Evolutionary conservation across 768 basidiomycete genomes (phyloP), one percentile per base, ranked within the genome.

Genomic region (Xerocomellus amylosporus): DNA sequence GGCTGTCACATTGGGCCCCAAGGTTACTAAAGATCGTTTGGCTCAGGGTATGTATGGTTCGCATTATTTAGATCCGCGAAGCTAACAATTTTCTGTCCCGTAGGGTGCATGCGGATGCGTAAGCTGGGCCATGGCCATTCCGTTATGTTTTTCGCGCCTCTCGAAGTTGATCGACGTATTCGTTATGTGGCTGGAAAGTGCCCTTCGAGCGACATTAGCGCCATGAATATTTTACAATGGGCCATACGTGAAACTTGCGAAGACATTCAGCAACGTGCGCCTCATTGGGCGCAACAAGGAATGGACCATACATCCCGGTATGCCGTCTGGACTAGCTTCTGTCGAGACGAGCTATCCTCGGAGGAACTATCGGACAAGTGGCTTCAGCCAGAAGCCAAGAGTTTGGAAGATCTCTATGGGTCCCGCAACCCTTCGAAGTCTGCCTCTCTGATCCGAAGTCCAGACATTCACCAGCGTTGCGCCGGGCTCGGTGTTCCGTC

Each of bases 101-200:
- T n/a, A 80, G 80, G 79, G 5, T 81, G 79, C 51, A 81, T 81
- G 79, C 70, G 79, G 12, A 79, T 81, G 79, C 71, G 80, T 2
- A 71, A 74, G 58, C 69, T 81, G 1, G 80, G 80, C 13, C 61
- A 66, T 8, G 76, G 75, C 0, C 79, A 81, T 49, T 76, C 79
- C 2, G 60, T 80, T n/a, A 64, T 75, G 51, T 80, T 81, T 58
- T 76, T 78, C 43, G 79, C 76, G 10, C 73, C 79, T 8, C 59
- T 63, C 0, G 77, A 79, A 38, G 67, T 79, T 5, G 73, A 76
- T 48, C 58, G 58, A 9, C 48, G 55, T 1, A 77, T 81, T 48
- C 73, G 74, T 19, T 43, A 53, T 7, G 52, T 68, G 8, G 53
- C 56, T 26, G 33, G 26, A 15, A 71, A 66, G 13, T 15, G 4